Evolutionary conservation across 768 basidiomycete species (phyloP).

Genomic region (Termitomyces bulborhizus): DNA sequence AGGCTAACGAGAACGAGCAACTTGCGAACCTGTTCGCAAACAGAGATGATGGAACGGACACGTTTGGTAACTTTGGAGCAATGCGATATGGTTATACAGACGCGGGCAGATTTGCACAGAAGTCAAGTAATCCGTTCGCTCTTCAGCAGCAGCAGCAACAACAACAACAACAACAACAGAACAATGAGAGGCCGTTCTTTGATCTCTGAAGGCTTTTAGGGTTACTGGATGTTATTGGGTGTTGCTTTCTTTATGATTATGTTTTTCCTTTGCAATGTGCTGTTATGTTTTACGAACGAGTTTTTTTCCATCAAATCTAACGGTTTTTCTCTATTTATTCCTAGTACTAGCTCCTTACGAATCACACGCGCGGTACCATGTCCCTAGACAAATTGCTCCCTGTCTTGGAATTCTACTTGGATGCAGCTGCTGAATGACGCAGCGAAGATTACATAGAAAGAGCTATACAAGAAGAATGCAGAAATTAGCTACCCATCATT

Average conservation of each 20-base stretch:
- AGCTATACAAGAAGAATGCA: background rate
- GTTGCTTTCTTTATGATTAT: background rate
- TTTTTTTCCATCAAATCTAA: background rate
- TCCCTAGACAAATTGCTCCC: background rate
- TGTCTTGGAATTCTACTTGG: background rate
- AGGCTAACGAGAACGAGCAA: slow-evolving; percentile 57
- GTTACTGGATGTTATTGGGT: background rate
- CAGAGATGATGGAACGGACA: slow-evolving; percentile 89
- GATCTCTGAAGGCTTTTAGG: slow-evolving; percentile 40
- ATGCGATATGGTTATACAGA: slow-evolving; percentile 64
- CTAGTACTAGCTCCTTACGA: background rate
- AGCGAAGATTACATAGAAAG: background rate
- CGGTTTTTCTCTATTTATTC: background rate
- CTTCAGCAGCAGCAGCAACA: slow-evolving; percentile 52
- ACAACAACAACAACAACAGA: slow-evolving; percentile 46
- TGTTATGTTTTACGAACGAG: background rate
- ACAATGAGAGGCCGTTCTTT: slow-evolving; percentile 73
- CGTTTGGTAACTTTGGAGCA: slow-evolving; percentile 86
- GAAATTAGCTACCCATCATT: no score
- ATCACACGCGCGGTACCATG: background rate
- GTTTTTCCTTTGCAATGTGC: background rate
- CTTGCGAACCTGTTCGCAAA: slow-evolving; percentile 83
- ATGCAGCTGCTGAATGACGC: no score
- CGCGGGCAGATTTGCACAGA: slow-evolving; percentile 42
- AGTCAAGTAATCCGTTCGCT: slow-evolving; percentile 66